phyloP scores from a whole-genome alignment of 768 basidiomycete species.

The Mrakia blollopis region DNA sequence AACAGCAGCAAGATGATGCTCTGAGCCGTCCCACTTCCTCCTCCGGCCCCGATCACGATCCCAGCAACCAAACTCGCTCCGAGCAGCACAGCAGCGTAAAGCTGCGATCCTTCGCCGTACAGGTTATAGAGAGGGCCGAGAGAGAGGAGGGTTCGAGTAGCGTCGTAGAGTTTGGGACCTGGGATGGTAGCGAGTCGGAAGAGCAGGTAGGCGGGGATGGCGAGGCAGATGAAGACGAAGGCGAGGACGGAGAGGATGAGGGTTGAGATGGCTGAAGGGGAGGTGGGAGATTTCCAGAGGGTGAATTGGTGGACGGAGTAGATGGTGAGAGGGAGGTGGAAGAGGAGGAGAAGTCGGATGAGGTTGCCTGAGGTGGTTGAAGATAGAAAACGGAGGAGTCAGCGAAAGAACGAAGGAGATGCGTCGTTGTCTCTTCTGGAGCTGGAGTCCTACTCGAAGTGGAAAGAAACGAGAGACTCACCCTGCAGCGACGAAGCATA shows the following conservation, averaged over 20 bases:
- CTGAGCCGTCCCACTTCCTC: slow-evolving; percentile 84
- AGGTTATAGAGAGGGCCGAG: slow-evolving; percentile 93
- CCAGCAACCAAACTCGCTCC: slow-evolving; percentile 77
- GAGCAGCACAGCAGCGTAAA: slow-evolving; percentile 78
- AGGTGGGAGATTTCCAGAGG: slow-evolving; percentile 50
- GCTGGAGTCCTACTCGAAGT: no score
- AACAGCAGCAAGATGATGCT: slow-evolving; percentile 82
- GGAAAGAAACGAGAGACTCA: slow-evolving; percentile 14
- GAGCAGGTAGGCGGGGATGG: slow-evolving; percentile 68
- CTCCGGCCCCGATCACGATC: slow-evolving; percentile 79
- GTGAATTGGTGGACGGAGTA: slow-evolving; percentile 87
- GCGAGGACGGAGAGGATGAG: slow-evolving; percentile 75
- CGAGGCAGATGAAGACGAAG: slow-evolving; percentile 71
- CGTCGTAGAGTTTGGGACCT: slow-evolving; percentile 87
- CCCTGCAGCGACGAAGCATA: slow-evolving; percentile 42
- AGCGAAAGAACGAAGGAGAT: slow-evolving; percentile 25
- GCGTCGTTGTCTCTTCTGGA: neutral
- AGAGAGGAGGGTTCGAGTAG: slow-evolving; percentile 82
- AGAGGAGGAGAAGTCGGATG: slow-evolving; percentile 79
- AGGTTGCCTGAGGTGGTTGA: slow-evolving; percentile 61
- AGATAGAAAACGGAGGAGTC: no score
- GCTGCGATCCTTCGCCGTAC: slow-evolving; percentile 82
- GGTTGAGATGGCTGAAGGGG: slow-evolving; percentile 50
- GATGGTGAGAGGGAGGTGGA: slow-evolving; percentile 89
- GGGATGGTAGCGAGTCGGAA: slow-evolving; percentile 72